phyloP scores from a whole-genome alignment of 75 land plant species.

The Chamaecyparis obtusa region DNA sequence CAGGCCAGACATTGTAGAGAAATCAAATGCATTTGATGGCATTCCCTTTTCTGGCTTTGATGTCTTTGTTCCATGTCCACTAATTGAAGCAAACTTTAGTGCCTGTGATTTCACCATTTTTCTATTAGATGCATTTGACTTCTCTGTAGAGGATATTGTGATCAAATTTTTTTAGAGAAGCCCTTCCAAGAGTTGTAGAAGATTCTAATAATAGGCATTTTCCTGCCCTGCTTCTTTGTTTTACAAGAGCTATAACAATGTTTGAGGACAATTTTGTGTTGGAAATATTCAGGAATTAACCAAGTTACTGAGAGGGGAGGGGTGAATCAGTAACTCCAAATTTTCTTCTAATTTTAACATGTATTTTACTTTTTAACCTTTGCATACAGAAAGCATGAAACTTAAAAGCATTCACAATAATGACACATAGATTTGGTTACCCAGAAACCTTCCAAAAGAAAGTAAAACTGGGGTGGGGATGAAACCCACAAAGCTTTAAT shows the following conservation, averaged over 20 bases:
- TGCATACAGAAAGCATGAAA: too few relatives aligned
- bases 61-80: not conserved
- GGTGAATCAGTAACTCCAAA: too few relatives aligned
- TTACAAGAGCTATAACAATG: not conserved
- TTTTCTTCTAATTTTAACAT: too few relatives aligned
- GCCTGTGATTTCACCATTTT: not conserved
- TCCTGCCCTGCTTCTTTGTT: not conserved
- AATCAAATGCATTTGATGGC: slow-evolving; percentile 74
- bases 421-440: too few relatives aligned
- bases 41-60: slow-evolving; percentile 10
- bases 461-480: too few relatives aligned
- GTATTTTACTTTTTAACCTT: too few relatives aligned
- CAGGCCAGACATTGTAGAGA: slow-evolving; percentile 67
- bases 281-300: too few relatives aligned
- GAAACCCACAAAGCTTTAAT: too few relatives aligned
- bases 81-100: not conserved
- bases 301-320: too few relatives aligned
- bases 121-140: slow-evolving; percentile 1
- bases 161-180: too few relatives aligned
- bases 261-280: not conserved
- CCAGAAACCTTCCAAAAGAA: too few relatives aligned
- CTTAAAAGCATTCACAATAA: too few relatives aligned
- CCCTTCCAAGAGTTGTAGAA: not conserved
- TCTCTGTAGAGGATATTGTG: not conserved
- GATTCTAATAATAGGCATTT: not conserved